Base-by-base conservation (phyloP, 116 monocot species). In the Iris pallida region DNA sequence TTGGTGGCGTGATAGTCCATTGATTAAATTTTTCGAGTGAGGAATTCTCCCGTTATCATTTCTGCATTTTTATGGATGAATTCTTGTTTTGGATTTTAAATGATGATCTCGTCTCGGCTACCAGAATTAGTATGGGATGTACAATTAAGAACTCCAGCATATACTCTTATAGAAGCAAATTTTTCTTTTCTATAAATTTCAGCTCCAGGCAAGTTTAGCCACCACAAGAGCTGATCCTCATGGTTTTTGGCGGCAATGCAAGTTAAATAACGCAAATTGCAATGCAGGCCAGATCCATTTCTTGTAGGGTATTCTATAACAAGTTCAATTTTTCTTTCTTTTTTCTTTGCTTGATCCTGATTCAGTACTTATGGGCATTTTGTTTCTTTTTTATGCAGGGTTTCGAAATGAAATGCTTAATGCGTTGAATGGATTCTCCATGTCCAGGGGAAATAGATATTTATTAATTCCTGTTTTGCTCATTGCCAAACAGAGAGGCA, bases 381-480 rank as follows among this genome's bases (percentile, higher is more conserved):
- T 45, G 5, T 74, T 69, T 54, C 45, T 53, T 55, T 58, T 16
- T 54, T 47, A 16, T 78, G 30, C 82, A 95, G 95, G 78, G n/a
- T 95, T 95, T 70, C 86, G 95, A 66, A 84, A 73, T 63, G 55
- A 86, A 70, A 95, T 95, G 95, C 71, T 86, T 16, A 63, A 65
- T 52, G 64, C 74, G 4, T 45, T 84, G 12, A 58, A 73, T 44
- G 68, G 45, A 8, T 86, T 91, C 61, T 78, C 76, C 7, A n/a
- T 16, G 16, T 69, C 74, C 4, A 66, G 30, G 2, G 47, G 68
- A 56, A 88, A 82, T 64, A 91, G 95, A 53, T 45, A 20, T 95
- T 84, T 61, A 80, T 95, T 12, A 91, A 95, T 82, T 91, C 95
- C 18, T 95, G 95, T 60, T 95, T n/a, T 68, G 80, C 88, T 16